Base-by-base conservation (phyloP, 2,329 filamentous ascomycete species). In the Fusarium acutatum region DNA sequence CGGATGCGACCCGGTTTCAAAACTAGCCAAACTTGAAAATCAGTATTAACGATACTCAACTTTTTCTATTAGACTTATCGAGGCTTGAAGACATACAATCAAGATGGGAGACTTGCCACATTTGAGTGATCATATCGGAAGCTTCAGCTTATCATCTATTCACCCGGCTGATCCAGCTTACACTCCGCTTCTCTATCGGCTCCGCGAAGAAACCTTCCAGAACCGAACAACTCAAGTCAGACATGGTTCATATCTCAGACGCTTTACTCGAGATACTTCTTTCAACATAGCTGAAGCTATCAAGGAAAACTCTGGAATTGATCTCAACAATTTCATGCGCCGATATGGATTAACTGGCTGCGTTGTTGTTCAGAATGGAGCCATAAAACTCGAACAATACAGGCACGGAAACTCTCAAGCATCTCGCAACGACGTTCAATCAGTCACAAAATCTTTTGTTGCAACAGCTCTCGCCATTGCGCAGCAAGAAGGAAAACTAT, bases 111-210 rank as follows among this genome's bases (percentile, higher is more conserved):
- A 65, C 7, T 28, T 59, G 7, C 40, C 59, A 12, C 58, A 65
- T 18, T 17, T 65, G 11, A 57, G 69, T 30, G 67, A 74, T 24
- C 20, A 38, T 6, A 74, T 73, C 2, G 71, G 71, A 30, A 72
- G 38, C 11, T 73, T 73, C 11, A 52, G 32, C 38, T 52, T 73
- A 17, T 74, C 59, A 3, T 69, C 71, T 9, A 41, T 73, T 6
- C 34, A 59, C 24, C 35, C 67, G 6, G 63, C 63, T 12, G 63
- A 61, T 22, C 67, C 71, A 11, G 71, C 71, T 37, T 74, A 69
- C 50, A 73, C 71, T 22, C 71, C 71, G 22, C 71, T 73, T 59
- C 67, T 73, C 17, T 73, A 74, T 9, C 64, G 71, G 35, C 60
- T 69, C 3, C 67, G 71, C 5, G 71, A 73, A 57, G 71, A 73